These are phyloP conservation scores for Lyophyllum semitale DNA, from an alignment of 768 basidiomycete species.

Conservation along the genomic window DNA sequence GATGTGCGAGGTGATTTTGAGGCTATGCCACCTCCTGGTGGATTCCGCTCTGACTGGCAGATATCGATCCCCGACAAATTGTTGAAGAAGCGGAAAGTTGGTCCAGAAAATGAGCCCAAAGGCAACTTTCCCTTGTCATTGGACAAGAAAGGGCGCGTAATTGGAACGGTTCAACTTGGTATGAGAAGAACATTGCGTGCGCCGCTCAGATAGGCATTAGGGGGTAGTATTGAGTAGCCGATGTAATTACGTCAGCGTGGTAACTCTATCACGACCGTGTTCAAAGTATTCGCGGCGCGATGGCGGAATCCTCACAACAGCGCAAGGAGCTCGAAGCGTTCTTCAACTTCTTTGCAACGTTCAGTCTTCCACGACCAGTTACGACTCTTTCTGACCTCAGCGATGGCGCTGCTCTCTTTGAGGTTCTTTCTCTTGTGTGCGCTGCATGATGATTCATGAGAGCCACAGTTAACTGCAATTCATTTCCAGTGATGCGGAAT, in stretches of 20 bases:
- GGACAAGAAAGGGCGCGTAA: constrained; percentile 38
- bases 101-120: constrained; percentile 1
- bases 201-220: neutral
- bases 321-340: constrained; percentile 78
- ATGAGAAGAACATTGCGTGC: constrained; percentile 27
- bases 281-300: constrained; percentile 15
- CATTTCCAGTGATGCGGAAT: constrained; percentile 66
- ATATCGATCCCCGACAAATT: constrained; percentile 5
- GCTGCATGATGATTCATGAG: constrained; percentile 24
- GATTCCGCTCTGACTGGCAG: constrained; percentile 40
- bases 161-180: constrained; percentile 37
- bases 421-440: constrained; percentile 76
- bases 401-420: constrained; percentile 77
- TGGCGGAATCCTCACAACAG: constrained; percentile 37
- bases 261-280: neutral
- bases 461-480: neutral
- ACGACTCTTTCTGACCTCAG: constrained; percentile 68
- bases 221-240: too few relatives aligned
- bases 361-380: constrained; percentile 66
- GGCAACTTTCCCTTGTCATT: constrained; percentile 34
- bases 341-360: constrained; percentile 77
- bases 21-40: constrained; percentile 36
- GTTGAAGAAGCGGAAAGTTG: constrained; percentile 15
- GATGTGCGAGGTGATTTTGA: constrained; percentile 30
- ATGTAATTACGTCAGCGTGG: constrained; percentile 6